phyloP scores from a whole-genome alignment of 768 basidiomycete genomes.

The Russula earlei region DNA sequence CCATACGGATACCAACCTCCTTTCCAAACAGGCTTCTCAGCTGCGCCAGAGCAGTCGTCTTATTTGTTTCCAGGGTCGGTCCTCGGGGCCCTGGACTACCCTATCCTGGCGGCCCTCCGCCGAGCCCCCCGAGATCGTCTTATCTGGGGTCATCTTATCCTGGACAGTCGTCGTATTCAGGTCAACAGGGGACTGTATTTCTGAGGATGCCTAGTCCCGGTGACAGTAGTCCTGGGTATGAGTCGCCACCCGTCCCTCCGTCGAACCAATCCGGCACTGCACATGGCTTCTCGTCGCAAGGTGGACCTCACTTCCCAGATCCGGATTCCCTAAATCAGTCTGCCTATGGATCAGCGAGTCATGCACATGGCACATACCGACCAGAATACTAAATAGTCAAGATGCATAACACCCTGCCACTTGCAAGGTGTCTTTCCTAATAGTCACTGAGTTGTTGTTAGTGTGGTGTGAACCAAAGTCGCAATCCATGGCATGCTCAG shows the following conservation, averaged over 20 bases:
- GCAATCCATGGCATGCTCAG: background rate
- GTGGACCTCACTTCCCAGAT: conserved; percentile 1
- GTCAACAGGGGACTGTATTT: conserved; percentile 5
- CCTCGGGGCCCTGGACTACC: background rate
- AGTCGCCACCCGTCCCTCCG: conserved; percentile 3
- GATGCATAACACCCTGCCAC: background rate
- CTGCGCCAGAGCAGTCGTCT: background rate
- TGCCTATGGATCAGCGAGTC: conserved; percentile 6
- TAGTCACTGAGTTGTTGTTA: background rate
- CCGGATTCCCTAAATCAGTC: conserved; percentile 14
- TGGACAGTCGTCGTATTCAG: conserved; percentile 15
- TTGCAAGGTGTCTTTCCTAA: background rate
- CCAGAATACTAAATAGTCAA: conserved; percentile 4
- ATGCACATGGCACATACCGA: conserved; percentile 10
- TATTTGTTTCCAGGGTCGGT: background rate
- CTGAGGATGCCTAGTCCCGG: background rate
- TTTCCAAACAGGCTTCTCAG: background rate
- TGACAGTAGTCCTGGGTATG: conserved; percentile 10
- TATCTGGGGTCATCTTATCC: conserved; percentile 3
- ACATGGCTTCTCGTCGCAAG: background rate
- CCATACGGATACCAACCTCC: background rate
- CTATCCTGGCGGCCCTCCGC: background rate
- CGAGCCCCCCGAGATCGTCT: background rate
- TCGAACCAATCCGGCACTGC: background rate
- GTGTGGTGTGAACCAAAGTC: background rate